Conservation (phyloP, 306 rosid species). For the barrel medic (Medicago truncatula) region DNA sequence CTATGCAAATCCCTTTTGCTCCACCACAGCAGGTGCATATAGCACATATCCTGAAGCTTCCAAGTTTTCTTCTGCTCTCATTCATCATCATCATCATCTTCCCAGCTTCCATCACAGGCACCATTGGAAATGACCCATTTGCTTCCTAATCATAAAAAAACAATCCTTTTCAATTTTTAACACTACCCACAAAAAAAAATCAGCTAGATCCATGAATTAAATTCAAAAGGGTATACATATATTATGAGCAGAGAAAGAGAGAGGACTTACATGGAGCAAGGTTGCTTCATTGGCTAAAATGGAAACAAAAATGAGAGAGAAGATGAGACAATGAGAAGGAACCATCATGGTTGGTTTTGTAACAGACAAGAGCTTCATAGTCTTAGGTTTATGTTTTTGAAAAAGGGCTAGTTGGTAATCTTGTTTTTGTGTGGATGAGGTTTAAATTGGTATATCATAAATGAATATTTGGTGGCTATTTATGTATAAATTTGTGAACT, state of each 20-base stretch:
- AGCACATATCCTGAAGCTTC: conserved; percentile 94
- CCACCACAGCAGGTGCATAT: conserved; percentile 99
- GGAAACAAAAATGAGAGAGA: conserved; percentile 66
- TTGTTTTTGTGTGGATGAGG: conserved; percentile 34
- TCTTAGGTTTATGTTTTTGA: conserved; percentile 41
- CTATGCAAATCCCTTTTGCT: conserved; percentile 84
- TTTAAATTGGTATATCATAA: conserved; percentile 50
- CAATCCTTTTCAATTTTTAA: conserved; percentile 45
- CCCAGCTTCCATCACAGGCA: conserved; percentile 71
- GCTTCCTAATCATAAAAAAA: conserved; percentile 57
- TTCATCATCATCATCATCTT: conserved; percentile 73
- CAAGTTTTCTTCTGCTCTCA: conserved; percentile 80
- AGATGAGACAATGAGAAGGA: conserved; percentile 60
- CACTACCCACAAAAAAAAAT: conserved; percentile 46
- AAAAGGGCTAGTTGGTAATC: conserved; percentile 36
- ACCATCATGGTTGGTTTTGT: conserved; percentile 57
- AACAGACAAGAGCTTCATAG: conserved; percentile 44
- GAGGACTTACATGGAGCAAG: conserved; percentile 62
- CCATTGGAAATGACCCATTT: conserved; percentile 71
- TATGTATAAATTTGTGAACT: conserved; percentile 19
- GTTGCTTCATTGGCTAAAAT: conserved; percentile 61
- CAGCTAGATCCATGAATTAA: conserved; percentile 29
- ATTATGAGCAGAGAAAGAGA: neutral
- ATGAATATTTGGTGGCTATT: conserved; percentile 41
- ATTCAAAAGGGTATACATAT: conserved; percentile 16